Percentiles rank a stretch among this genome's conserved stretches.
These are phyloP conservation scores for Centella asiatica DNA, from an alignment of 129 eudicot species.

Conservation along the genomic window DNA sequence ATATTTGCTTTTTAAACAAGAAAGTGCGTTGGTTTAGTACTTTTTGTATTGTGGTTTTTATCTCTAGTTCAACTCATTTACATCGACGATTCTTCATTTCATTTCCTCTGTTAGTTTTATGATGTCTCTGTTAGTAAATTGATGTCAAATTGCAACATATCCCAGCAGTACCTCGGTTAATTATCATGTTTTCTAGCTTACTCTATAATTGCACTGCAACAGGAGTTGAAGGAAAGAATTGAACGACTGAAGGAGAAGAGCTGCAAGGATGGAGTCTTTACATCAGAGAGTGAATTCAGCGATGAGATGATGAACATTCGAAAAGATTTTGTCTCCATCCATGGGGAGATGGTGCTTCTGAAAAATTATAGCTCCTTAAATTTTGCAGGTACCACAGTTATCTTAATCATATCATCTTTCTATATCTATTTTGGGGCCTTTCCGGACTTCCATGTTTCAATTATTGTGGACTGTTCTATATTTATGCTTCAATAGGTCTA, in stretches of 20 bases:
- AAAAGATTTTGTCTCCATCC: conserved; percentile 78
- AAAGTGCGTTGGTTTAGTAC: no score
- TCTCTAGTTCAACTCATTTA: no score
- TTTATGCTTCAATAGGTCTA: conserved; percentile 73
- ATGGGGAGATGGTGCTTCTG: conserved; percentile 98
- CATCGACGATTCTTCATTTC: no score
- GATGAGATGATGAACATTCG: conserved; percentile 80
- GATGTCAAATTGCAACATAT: neutral
- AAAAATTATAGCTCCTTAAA: conserved; percentile 92
- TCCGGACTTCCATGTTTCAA: conserved; percentile 10
- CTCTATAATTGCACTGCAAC: conserved; percentile 8
- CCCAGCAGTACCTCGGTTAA: neutral
- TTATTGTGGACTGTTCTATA: no score
- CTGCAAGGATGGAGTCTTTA: conserved; percentile 42
- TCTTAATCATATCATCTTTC: neutral
- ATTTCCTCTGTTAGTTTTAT: neutral
- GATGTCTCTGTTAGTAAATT: neutral
- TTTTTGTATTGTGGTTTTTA: no score
- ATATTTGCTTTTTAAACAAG: no score
- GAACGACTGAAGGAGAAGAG: conserved; percentile 52
- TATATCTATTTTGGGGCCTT: conserved; percentile 5
- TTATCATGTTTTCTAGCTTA: no score
- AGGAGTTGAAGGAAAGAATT: conserved; percentile 73
- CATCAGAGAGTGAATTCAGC: conserved; percentile 63
- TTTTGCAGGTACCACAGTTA: conserved; percentile 68